Base-by-base conservation (phyloP, 1,139 yeast genomes). In the Geotrichum armillariae region DNA sequence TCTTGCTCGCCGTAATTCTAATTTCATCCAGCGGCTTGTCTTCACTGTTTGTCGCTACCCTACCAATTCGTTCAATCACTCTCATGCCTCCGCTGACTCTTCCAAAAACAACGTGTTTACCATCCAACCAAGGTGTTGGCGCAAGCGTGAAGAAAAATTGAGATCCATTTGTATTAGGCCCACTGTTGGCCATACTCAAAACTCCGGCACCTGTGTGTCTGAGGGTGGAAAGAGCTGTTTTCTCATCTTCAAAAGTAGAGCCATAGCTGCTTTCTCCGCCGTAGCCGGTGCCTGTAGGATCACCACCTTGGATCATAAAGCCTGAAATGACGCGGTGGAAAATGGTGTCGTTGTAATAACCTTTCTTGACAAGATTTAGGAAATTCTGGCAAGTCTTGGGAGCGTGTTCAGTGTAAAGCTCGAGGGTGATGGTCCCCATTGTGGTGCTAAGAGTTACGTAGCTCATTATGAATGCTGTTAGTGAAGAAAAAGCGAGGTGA, bases 21-120 rank as follows among this genome's bases (percentile, higher is more conserved):
- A 62, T 50, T 20, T 56, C 57, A 38, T 64, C 63, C 20, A 76
- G 41, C 0, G 82, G 83, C 14, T 61, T 59, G 50, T 69, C 71
- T 33, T 72, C 72, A 0, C 69, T 65, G 18, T 68, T 65, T 33
- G 77, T 58, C 48, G 79, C 82, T n/a, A 76, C 74, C 36, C 75
- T 75, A 4, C 75, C 69, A 22, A 83, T 79, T 34, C 75, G 70
- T 46, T 76, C 68, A 12, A 81, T 72, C n/a, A 72, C 76, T 63
- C 74, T 67, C 44, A 81, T 73, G 0, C 80, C 80, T 1, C 78
- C 80, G 9, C 71, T 74, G 9, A 84, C 73, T 55, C 80, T 77
- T 1, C 93, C 94, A 57, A 85, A 73, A n/a, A 81, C 66, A 0
- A 80, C 78, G 57, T 72, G 75, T 52, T 72, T 71, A 18, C 75